phyloP scores from a whole-genome alignment of 108 stramenopile species.

The Cylindrotheca closterium region DNA sequence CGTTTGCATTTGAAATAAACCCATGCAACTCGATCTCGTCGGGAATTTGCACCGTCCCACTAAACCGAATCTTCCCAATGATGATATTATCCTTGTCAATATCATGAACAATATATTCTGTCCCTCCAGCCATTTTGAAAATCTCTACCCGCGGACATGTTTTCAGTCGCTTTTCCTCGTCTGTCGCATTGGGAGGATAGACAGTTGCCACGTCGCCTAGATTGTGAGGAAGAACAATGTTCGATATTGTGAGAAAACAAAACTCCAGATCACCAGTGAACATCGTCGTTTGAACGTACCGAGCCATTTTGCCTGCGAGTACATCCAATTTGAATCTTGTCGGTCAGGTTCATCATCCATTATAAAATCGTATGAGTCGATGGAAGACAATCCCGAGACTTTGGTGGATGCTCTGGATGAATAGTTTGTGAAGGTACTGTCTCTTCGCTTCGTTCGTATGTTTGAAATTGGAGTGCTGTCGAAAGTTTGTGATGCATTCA shows the following conservation, averaged over 20 bases:
- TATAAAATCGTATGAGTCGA: constrained; percentile 11
- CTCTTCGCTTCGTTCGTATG: not conserved
- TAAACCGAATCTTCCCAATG: constrained; percentile 60
- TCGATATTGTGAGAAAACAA: not conserved
- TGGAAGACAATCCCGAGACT: not conserved
- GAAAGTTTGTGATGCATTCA: not conserved
- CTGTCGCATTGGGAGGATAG: constrained; percentile 46
- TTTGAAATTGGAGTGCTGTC: not conserved
- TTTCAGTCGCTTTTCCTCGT: constrained; percentile 42
- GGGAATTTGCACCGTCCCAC: constrained; percentile 58
- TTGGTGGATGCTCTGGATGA: not conserved
- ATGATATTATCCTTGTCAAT: constrained; percentile 59
- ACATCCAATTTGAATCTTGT: constrained; percentile 28
- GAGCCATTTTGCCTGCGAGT: constrained; percentile 40
- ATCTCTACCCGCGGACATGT: constrained; percentile 54
- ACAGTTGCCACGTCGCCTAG: constrained; percentile 61
- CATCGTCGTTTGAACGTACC: constrained; percentile 2
- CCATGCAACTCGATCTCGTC: constrained; percentile 66
- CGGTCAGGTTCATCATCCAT: constrained; percentile 5
- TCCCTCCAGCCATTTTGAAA: constrained; percentile 75
- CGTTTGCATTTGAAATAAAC: constrained; percentile 15
- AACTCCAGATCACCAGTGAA: not conserved
- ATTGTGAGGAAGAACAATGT: not conserved
- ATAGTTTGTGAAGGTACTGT: not conserved
- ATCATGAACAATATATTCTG: constrained; percentile 74